phyloP scores from a whole-genome alignment of 148 eudicot genomes.

The Dysphania ambrosioides region DNA sequence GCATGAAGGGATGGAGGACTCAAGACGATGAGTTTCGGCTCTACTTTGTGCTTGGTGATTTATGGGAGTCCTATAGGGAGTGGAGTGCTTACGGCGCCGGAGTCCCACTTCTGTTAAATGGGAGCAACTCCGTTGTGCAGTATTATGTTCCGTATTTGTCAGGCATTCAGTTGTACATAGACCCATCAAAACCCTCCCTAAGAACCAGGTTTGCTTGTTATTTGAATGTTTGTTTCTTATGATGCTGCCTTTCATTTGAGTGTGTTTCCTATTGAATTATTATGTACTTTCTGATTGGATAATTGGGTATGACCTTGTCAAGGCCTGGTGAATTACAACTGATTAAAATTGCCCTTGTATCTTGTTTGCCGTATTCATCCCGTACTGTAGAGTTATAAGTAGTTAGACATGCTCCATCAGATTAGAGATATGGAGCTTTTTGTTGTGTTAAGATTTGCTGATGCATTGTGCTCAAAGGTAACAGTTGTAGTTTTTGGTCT shows the following conservation, averaged over 20 bases:
- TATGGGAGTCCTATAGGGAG: slow-evolving; percentile 91
- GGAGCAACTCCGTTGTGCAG: slow-evolving; percentile 73
- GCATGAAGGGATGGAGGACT: slow-evolving; percentile 51
- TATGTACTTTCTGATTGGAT: background rate
- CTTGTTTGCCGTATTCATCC: too few relatives aligned
- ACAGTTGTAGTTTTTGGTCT: background rate
- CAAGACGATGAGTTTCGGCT: slow-evolving; percentile 47
- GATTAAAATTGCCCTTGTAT: background rate
- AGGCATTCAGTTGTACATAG: slow-evolving; percentile 79
- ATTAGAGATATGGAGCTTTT: background rate
- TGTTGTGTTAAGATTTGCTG: background rate
- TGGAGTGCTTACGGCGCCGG: slow-evolving; percentile 98
- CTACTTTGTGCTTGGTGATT: slow-evolving; percentile 79
- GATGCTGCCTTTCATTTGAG: background rate
- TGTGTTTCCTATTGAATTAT: background rate
- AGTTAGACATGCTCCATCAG: background rate
- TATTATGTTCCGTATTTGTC: slow-evolving; percentile 93
- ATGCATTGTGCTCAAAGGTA: background rate
- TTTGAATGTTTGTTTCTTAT: slow-evolving; percentile 6
- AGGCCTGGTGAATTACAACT: background rate
- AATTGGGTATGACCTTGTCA: background rate
- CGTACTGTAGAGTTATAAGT: too few relatives aligned
- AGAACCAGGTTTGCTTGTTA: slow-evolving; percentile 45
- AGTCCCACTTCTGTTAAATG: slow-evolving; percentile 78
- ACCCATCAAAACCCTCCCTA: slow-evolving; percentile 47